Conservation (phyloP, 768 basidiomycete genomes). For the Podaxis carcinomalis region DNA sequence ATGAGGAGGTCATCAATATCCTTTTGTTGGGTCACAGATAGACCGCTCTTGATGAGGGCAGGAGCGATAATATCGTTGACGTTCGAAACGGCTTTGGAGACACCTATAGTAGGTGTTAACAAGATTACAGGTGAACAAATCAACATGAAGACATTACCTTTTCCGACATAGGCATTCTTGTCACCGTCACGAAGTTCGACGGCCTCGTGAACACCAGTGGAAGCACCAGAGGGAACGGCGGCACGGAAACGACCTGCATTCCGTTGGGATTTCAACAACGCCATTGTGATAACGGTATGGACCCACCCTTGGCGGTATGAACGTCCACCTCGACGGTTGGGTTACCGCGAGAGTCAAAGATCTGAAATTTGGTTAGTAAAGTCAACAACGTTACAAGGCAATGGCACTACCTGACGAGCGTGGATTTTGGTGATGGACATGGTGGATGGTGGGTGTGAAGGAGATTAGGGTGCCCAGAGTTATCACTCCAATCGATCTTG, state of each 20-base stretch:
- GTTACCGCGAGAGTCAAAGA: conserved; percentile 99
- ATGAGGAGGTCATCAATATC: conserved; percentile 97
- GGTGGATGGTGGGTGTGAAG: conserved; percentile 30
- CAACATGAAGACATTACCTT: conserved; percentile 53
- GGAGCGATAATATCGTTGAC: conserved; percentile 91
- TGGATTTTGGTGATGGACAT: conserved; percentile 93
- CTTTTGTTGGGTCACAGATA: conserved; percentile 87
- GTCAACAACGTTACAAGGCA: neutral
- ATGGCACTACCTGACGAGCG: conserved; percentile 76
- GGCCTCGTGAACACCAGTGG: conserved; percentile 97
- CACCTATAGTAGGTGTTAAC: conserved; percentile 52
- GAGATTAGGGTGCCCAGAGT: conserved; percentile 23
- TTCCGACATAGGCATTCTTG: conserved; percentile 90
- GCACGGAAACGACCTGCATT: conserved; percentile 82
- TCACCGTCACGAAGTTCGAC: conserved; percentile 98
- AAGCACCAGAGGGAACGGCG: conserved; percentile 96
- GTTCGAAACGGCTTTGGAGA: conserved; percentile 89
- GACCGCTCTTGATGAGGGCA: conserved; percentile 76
- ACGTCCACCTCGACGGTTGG: conserved; percentile 95
- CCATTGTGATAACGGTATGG: neutral
- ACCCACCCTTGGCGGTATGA: conserved; percentile 77
- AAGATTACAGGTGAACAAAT: neutral
- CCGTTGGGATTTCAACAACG: neutral
- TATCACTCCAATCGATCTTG: conserved; percentile 33
- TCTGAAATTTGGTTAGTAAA: conserved; percentile 42